phyloP scores from a whole-genome alignment of 2,329 filamentous ascomycete species.

The Chalaropsis ovoidea region DNA sequence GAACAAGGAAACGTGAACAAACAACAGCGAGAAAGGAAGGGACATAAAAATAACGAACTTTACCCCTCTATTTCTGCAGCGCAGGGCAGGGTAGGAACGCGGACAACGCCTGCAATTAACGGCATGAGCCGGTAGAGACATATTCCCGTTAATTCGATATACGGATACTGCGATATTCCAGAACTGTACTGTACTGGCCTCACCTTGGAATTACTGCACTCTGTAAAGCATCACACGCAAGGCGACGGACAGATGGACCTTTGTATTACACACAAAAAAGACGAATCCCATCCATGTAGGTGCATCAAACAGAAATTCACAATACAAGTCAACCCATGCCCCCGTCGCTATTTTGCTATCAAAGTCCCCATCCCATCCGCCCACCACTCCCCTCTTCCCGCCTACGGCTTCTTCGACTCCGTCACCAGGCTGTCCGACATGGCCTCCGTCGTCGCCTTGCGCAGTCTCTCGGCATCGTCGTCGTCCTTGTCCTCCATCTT shows the following conservation, averaged over 20 bases:
- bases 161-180: neutral
- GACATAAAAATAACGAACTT: neutral
- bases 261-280: neutral
- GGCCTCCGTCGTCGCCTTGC: constrained; percentile 54
- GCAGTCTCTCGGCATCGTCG: constrained; percentile 52
- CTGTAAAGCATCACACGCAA: neutral
- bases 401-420: constrained; percentile 30
- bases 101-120: no score
- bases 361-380: neutral
- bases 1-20: neutral
- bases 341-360: neutral
- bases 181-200: no score
- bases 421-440: constrained; percentile 48
- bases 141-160: constrained; percentile 6
- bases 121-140: neutral
- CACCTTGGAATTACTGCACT: no score
- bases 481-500: constrained; percentile 47
- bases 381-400: neutral
- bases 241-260: neutral
- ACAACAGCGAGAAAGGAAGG: neutral
- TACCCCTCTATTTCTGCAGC: neutral
- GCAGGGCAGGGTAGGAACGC: neutral
- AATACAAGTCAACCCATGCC: constrained; percentile 13
- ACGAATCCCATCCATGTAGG: neutral
- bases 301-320: neutral